A percentile compares a stretch with the other conserved stretches of the same genome.
phyloP scores from a whole-genome alignment of 257 asterid genomes.

The Echites panduratus region DNA sequence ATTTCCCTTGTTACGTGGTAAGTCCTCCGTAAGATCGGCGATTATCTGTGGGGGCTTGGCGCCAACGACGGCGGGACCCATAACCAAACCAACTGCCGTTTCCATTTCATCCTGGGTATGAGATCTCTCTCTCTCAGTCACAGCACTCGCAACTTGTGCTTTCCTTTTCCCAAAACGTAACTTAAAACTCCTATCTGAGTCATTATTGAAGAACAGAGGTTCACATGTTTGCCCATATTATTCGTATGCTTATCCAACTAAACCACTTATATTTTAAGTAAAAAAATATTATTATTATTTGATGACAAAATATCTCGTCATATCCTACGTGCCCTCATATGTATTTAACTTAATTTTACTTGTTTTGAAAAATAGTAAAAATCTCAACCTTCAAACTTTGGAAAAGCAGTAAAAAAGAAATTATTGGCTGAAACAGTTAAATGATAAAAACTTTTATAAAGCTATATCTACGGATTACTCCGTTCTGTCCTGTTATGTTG shows the following conservation, averaged over 20 bases:
- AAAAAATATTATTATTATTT: background rate
- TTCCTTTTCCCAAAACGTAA: constrained; percentile 28
- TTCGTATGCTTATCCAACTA: constrained; percentile 11
- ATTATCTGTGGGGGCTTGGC: constrained; percentile 15
- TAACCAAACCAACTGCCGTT: constrained; percentile 23
- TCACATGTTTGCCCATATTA: constrained; percentile 13
- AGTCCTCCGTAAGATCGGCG: constrained; percentile 15
- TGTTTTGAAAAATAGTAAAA: no score
- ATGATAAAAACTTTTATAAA: no score
- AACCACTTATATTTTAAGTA: background rate
- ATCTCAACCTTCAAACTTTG: no score
- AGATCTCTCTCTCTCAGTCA: background rate
- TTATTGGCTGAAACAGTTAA: no score
- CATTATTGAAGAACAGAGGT: constrained; percentile 3
- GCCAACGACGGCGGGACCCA: constrained; percentile 42
- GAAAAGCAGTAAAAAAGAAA: background rate
- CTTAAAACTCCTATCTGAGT: background rate
- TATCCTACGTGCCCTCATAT: background rate
- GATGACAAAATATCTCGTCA: background rate
- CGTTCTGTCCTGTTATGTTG: no score
- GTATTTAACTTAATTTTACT: background rate
- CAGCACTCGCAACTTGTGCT: constrained; percentile 24
- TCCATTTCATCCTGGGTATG: no score
- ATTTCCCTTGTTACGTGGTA: background rate
- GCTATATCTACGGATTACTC: no score